phyloP scores from a whole-genome alignment of 768 basidiomycete species.

The Boletus huronensis region DNA sequence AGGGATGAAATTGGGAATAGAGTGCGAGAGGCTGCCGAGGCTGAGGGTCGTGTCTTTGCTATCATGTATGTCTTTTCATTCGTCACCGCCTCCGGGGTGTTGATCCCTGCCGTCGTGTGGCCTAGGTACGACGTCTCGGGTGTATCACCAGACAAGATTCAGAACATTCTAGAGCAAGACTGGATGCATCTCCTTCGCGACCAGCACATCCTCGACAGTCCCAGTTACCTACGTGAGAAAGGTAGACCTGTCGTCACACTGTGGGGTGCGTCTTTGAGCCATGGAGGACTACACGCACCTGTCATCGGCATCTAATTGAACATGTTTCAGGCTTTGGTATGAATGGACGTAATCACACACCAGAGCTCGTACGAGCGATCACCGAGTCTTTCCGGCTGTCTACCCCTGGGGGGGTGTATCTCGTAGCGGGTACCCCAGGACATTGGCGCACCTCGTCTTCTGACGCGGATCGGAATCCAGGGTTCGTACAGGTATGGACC shows the following conservation, averaged over 20 bases:
- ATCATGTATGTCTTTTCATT: slow-evolving; percentile 61
- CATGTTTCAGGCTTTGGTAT: slow-evolving; percentile 64
- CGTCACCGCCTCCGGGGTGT: background rate
- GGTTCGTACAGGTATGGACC: slow-evolving; percentile 65
- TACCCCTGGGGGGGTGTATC: slow-evolving; percentile 71
- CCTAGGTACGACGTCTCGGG: slow-evolving; percentile 81
- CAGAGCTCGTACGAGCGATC: slow-evolving; percentile 53
- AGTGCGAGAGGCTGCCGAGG: slow-evolving; percentile 75
- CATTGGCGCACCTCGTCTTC: slow-evolving; percentile 71
- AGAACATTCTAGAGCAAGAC: slow-evolving; percentile 62
- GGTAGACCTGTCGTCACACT: slow-evolving; percentile 69
- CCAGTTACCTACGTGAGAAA: slow-evolving; percentile 68
- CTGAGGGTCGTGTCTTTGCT: slow-evolving; percentile 76
- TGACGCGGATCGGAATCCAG: slow-evolving; percentile 68
- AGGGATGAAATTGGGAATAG: slow-evolving; percentile 73
- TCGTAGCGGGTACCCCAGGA: slow-evolving; percentile 66
- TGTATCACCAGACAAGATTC: slow-evolving; percentile 68
- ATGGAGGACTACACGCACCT: too few relatives aligned
- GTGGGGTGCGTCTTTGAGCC: slow-evolving; percentile 49
- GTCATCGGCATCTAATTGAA: background rate
- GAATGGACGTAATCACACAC: slow-evolving; percentile 56
- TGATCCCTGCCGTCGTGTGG: background rate
- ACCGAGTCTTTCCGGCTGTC: slow-evolving; percentile 53
- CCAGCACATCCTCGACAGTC: slow-evolving; percentile 62
- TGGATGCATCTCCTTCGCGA: slow-evolving; percentile 68